Evolutionary conservation across 441 rosid genomes (phyloP).

Genomic region (Pelargonium cotyledonis): DNA sequence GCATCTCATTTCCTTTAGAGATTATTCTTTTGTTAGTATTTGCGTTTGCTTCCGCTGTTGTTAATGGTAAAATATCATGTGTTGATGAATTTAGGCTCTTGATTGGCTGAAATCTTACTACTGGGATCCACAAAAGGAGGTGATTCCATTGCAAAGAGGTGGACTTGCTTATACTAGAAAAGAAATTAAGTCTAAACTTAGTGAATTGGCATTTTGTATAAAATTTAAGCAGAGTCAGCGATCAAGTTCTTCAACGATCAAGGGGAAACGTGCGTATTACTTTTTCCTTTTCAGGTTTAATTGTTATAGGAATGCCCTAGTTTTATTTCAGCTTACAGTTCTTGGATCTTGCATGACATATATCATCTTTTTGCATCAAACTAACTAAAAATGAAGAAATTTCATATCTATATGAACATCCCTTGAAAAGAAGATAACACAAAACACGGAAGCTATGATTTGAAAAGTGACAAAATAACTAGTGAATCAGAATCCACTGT

Average conservation of each 20-base stretch:
- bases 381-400: background rate
- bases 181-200: slow-evolving; percentile 57
- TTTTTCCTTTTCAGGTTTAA: background rate
- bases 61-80: slow-evolving; percentile 9
- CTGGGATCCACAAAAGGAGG: slow-evolving; percentile 73
- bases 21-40: slow-evolving; percentile 7
- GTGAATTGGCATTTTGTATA: slow-evolving; percentile 45
- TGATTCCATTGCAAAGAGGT: slow-evolving; percentile 49
- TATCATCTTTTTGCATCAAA: background rate
- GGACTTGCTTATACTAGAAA: slow-evolving; percentile 42
- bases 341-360: background rate
- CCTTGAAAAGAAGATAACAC: background rate
- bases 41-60: background rate
- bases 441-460: too few species aligned
- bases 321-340: background rate
- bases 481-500: background rate
- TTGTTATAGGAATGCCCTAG: background rate
- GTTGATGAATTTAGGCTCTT: slow-evolving; percentile 56
- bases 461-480: too few species aligned
- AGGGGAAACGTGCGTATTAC: slow-evolving; percentile 42
- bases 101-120: slow-evolving; percentile 77
- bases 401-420: background rate
- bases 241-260: slow-evolving; percentile 32
- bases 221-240: slow-evolving; percentile 38
- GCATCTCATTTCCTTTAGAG: background rate